Conservation (phyloP, 2,329 filamentous ascomycete genomes). For the Aspergillus novoparasiticus region DNA sequence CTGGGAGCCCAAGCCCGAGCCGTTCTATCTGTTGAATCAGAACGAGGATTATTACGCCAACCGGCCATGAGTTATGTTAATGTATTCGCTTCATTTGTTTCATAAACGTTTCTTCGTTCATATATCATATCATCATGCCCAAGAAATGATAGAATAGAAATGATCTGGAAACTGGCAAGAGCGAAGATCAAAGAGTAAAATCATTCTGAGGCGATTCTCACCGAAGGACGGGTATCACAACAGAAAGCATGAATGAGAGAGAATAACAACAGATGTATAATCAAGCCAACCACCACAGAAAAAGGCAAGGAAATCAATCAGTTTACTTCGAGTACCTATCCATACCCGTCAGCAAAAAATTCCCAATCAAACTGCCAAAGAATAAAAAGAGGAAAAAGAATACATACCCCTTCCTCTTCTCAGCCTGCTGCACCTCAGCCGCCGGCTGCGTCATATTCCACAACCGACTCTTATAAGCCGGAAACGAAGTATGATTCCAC, state of each 20-base stretch:
- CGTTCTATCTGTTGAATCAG: conserved; percentile 38
- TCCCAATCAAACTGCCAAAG: not conserved
- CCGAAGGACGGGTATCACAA: not conserved
- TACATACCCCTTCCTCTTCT: conserved; percentile 31
- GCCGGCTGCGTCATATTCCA: conserved; percentile 39
- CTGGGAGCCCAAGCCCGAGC: conserved; percentile 34
- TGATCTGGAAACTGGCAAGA: not conserved
- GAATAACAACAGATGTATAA: not conserved
- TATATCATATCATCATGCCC: not conserved
- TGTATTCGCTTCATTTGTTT: not conserved
- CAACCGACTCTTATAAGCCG: conserved; percentile 48
- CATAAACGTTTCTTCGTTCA: not conserved
- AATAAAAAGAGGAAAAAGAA: not conserved
- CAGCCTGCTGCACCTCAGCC: conserved; percentile 19
- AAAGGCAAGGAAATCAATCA: not conserved
- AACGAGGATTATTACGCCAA: conserved; percentile 30
- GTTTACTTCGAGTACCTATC: not conserved
- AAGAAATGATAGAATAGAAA: not conserved
- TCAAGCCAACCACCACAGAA: not conserved
- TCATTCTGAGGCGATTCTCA: not conserved
- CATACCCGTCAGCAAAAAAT: not conserved
- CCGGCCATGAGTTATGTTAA: not conserved
- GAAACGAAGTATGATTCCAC: conserved; percentile 52
- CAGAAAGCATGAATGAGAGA: not conserved
- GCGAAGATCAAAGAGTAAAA: not conserved